Conservation (phyloP, 192 early-diverging fungal species). For the Neocallimastix lanati region DNA sequence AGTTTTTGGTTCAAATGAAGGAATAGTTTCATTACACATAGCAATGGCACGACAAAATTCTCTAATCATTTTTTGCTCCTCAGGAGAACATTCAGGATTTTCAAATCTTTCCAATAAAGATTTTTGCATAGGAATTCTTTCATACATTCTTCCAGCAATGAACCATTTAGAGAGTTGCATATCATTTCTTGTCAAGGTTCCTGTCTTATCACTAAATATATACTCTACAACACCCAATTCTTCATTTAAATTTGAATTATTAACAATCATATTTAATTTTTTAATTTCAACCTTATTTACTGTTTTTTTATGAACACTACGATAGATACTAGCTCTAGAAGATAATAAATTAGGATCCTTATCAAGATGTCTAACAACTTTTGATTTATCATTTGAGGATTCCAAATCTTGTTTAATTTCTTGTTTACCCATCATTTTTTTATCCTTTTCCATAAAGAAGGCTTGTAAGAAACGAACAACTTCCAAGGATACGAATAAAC, state of each 20-base stretch:
- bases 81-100: background rate
- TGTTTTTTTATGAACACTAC: background rate
- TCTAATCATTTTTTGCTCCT: constrained; percentile 3
- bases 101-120: background rate
- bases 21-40: constrained; percentile 14
- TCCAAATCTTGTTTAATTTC: background rate
- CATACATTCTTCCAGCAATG: background rate
- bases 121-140: background rate
- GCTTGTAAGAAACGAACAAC: constrained; percentile 45
- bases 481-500: constrained; percentile 57
- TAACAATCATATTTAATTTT: background rate
- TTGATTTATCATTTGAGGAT: background rate
- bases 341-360: background rate
- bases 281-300: background rate
- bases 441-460: constrained; percentile 42
- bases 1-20: constrained; percentile 18
- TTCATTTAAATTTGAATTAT: background rate
- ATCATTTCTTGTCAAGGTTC: constrained; percentile 33
- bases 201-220: constrained; percentile 18
- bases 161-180: constrained; percentile 9
- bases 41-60: background rate
- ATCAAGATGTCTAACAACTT: background rate
- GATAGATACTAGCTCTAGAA: background rate
- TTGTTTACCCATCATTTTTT: constrained; percentile 20
- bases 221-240: constrained; percentile 1